Conservation (phyloP, 108 stramenopile genomes). For the Fistulifera pelliculosa region DNA sequence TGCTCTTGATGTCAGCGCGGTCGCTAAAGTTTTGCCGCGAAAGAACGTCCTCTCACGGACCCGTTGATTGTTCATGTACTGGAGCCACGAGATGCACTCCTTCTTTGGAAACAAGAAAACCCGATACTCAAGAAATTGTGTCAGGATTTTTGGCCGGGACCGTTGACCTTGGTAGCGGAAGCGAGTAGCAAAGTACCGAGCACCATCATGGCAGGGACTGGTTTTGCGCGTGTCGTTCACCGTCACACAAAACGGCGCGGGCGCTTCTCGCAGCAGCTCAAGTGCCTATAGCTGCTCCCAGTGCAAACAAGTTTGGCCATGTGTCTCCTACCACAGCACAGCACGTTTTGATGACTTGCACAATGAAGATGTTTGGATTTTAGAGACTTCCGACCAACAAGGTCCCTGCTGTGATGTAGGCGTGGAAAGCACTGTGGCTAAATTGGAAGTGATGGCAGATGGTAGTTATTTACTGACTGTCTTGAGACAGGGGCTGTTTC, state of each 20-base stretch:
- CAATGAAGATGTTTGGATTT: slow-evolving; percentile 74
- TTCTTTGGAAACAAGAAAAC: slow-evolving; percentile 56
- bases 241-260: slow-evolving; percentile 81
- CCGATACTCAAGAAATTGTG: slow-evolving; percentile 39
- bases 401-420: slow-evolving; percentile 44
- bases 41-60: slow-evolving; percentile 91
- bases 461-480: slow-evolving; percentile 36
- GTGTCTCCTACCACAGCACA: slow-evolving; percentile 87
- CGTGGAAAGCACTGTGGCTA: slow-evolving; percentile 80
- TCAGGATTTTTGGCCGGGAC: slow-evolving; percentile 87
- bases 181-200: slow-evolving; percentile 67
- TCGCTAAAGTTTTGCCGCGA: slow-evolving; percentile 86
- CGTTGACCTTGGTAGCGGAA: slow-evolving; percentile 82
- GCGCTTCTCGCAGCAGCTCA: slow-evolving; percentile 61
- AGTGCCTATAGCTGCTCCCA: slow-evolving; percentile 96
- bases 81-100: slow-evolving; percentile 39
- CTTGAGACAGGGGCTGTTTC: slow-evolving; percentile 77
- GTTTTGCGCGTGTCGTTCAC: slow-evolving; percentile 95
- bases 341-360: slow-evolving; percentile 95
- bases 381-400: slow-evolving; percentile 23
- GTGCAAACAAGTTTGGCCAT: slow-evolving; percentile 97
- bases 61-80: slow-evolving; percentile 95
- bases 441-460: slow-evolving; percentile 34
- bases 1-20: slow-evolving; percentile 80
- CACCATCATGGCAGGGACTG: slow-evolving; percentile 86